These are phyloP conservation scores for Plasmodium sp. DNA, from an alignment of 169 alveolate genomes.

Conservation along the genomic window DNA sequence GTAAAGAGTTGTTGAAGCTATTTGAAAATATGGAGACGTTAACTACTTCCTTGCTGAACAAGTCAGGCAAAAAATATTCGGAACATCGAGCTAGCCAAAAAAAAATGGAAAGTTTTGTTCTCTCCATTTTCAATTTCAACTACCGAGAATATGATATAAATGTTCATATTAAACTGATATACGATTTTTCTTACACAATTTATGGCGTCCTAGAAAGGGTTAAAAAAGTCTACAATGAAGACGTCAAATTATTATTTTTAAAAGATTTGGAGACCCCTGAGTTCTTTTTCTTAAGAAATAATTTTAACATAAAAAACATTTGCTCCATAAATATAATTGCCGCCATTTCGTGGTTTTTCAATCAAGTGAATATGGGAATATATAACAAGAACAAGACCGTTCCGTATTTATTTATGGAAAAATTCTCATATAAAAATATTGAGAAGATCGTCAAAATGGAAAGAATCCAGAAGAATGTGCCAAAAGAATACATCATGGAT, in stretches of 20 bases:
- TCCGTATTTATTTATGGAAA: not conserved
- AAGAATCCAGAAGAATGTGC: not conserved
- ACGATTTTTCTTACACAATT: not conserved
- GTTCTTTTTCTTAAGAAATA: conserved; percentile 14
- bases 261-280: not conserved
- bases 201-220: not conserved
- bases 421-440: conserved; percentile 18
- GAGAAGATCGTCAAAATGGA: not conserved
- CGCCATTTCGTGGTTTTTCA: conserved; percentile 60
- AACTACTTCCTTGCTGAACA: not conserved
- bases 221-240: conserved; percentile 1
- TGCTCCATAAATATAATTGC: conserved; percentile 26
- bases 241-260: not conserved
- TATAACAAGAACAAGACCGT: conserved; percentile 17
- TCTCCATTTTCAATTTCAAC: not conserved
- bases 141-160: not conserved
- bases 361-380: conserved; percentile 42
- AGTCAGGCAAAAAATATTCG: not conserved
- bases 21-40: not conserved
- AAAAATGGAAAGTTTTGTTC: not conserved
- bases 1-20: not conserved
- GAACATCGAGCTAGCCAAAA: not conserved
- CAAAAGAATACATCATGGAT: not conserved
- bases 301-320: not conserved
- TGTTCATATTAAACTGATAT: not conserved